Evolutionary conservation across 2,329 filamentous ascomycete species (phyloP), one percentile per base, ranked within the genome.

Genomic region (Aschersonia sp.): DNA sequence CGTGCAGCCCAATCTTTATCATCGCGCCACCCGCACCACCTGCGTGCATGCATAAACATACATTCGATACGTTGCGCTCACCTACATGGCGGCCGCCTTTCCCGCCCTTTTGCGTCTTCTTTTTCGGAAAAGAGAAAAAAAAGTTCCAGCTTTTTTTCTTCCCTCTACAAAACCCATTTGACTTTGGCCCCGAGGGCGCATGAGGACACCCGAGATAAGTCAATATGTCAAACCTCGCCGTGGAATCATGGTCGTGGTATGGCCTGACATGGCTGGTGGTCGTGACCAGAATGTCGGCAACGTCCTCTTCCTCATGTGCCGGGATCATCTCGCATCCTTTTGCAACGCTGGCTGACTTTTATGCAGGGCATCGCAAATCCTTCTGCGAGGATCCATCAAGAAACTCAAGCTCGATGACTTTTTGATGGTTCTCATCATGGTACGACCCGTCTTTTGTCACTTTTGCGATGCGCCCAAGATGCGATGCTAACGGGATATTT

Each of bases 331-430:
- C 35, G 8, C 12, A 9, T 8, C 8, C 35, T 5, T 12, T 5
- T 9, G 35, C 35, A 12, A 37, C 35, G 35, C 35, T 37, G 8
- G 31, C 40, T 49, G 6, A 49, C 31, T 29, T 4, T 22, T 12
- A 2, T 4, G 30, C 42, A 68, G 64, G 54, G 52, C 57, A 44
- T 68, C 67, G 35, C 65, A 70, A 54, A 61, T 61, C 42, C 50
- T 67, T 14, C 56, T 68, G 45, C 54, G 67, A 10, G 66, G 68
- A 6, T 71, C 74, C 3, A 55, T 74, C 46, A 68, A 60, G 48
- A 68, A 69, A 47, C 63, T 79, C 39, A 73, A 78, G 53, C 30
- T 60, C 2, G 76, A 81, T 50, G 77, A 81, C 57, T 72, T 64
- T 52, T 54, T 79, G 31, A 79, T 79, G 70, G 4, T 75, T 2